Base-by-base conservation (phyloP, 2,329 filamentous ascomycete genomes). In the Celoporthe dispersa region DNA sequence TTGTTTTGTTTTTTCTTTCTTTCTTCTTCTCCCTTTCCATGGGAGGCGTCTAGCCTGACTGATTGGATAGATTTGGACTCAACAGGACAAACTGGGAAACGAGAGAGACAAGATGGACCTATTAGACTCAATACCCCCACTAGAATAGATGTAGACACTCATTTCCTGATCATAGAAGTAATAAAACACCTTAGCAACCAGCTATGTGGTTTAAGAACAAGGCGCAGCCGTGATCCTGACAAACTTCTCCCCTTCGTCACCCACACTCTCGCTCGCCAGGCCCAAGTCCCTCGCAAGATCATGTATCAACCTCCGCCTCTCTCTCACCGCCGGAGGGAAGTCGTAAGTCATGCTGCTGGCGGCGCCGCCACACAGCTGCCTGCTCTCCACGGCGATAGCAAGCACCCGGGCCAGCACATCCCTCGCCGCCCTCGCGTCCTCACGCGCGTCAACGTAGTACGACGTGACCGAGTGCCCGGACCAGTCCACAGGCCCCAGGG, bases 161-260 rank as follows among this genome's bases (percentile, higher is more conserved):
- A n/a, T n/a, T n/a, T n/a, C n/a, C n/a, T n/a, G n/a, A n/a, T n/a
- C n/a, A n/a, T n/a, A n/a, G n/a, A n/a, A n/a, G n/a, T n/a, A n/a
- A n/a, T n/a, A n/a, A n/a, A n/a, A n/a, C n/a, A n/a, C n/a, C n/a
- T n/a, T n/a, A n/a, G n/a, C n/a, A n/a, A 19, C 44, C 19, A 14
- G 16, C 22, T 19, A 48, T 19, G 19, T 22, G 6, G 22, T 51
- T 51, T 22, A 25, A n/a, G 48, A 8, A 51, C 25, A 1, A n/a
- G 48, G 19, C 11, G 8, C 2, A 57, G 14, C 28, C 28, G 25
- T 57, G 28, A 57, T 57, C 19, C 53, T 57, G 5, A 68, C 67
- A n/a, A 66, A 60, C 39, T 51, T 68, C n/a, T 66, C 67, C 12
- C 62, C 60, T 7, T 53, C 31, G 14, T 51, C 67, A 7, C 62